Percentiles rank a stretch among this genome's conserved stretches.
Evolutionary conservation across 768 basidiomycete species (phyloP).

Genomic region (Rhodotorula paludigena): DNA sequence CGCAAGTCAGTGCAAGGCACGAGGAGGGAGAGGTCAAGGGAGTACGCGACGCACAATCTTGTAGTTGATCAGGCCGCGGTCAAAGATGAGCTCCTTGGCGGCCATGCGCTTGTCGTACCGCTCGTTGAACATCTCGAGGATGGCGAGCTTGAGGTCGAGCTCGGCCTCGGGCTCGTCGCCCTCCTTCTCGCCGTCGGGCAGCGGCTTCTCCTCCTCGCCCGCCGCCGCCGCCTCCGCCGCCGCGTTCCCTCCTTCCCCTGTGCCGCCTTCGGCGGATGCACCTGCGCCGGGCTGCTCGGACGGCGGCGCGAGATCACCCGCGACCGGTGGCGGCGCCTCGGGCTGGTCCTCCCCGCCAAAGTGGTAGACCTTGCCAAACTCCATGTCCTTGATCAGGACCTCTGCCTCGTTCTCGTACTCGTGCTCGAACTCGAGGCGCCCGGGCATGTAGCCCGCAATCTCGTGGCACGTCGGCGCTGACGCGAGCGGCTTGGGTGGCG

Average conservation of each 20-base stretch:
- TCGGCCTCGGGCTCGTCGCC: slow-evolving; percentile 73
- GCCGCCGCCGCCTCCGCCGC: slow-evolving; percentile 27
- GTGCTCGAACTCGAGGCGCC: slow-evolving; percentile 96
- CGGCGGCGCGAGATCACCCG: slow-evolving; percentile 49
- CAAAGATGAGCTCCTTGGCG: slow-evolving; percentile 82
- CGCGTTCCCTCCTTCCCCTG: slow-evolving; percentile 49
- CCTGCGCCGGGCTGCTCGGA: slow-evolving; percentile 58
- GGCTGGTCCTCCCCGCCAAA: slow-evolving; percentile 74
- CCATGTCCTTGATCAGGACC: slow-evolving; percentile 87
- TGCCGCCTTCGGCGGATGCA: neutral
- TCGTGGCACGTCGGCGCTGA: slow-evolving; percentile 89
- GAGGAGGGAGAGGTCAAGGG: neutral
- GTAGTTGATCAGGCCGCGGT: slow-evolving; percentile 83
- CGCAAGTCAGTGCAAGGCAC: neutral
- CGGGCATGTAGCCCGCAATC: slow-evolving; percentile 85
- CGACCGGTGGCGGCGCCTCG: slow-evolving; percentile 39
- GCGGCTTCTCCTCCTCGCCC: slow-evolving; percentile 51
- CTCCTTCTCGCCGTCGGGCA: slow-evolving; percentile 48
- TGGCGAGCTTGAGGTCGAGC: slow-evolving; percentile 75
- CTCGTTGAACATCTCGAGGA: slow-evolving; percentile 86
- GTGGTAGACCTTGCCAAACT: slow-evolving; percentile 80
- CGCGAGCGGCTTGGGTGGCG: slow-evolving; percentile 67
- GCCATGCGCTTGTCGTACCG: slow-evolving; percentile 78
- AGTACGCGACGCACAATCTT: slow-evolving; percentile 65
- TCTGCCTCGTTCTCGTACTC: slow-evolving; percentile 97